phyloP scores from a whole-genome alignment of 2,329 filamentous ascomycete genomes.

The Clarireedia hainanense region DNA sequence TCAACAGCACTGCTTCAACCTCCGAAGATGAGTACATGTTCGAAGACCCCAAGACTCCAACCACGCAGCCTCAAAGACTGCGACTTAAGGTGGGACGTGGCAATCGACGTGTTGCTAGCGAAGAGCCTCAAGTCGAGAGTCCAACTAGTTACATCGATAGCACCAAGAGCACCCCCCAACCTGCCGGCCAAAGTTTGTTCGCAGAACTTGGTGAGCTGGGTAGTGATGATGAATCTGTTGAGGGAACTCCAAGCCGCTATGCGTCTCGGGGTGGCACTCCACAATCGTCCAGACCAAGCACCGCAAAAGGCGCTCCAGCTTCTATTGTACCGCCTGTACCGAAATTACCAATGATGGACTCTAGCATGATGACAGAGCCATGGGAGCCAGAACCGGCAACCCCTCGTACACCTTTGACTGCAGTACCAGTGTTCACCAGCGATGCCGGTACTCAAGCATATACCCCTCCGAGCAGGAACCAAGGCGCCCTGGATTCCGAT shows the following conservation, averaged over 20 bases:
- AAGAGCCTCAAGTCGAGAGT: constrained; percentile 50
- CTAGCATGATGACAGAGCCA: constrained; percentile 53
- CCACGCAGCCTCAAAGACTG: constrained; percentile 59
- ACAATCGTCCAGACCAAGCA: constrained; percentile 29
- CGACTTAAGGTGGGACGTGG: constrained; percentile 63
- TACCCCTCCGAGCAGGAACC: not conserved
- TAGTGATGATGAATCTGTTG: constrained; percentile 53
- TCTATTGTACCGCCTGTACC: constrained; percentile 44
- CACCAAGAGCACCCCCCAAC: constrained; percentile 42
- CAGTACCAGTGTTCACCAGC: constrained; percentile 15
- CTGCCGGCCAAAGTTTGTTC: constrained; percentile 69
- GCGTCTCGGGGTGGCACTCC: constrained; percentile 37
- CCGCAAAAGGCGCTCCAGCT: constrained; percentile 30
- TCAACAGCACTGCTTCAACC: constrained; percentile 82
- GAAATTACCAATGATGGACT: constrained; percentile 48
- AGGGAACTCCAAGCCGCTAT: constrained; percentile 47
- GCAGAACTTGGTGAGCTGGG: constrained; percentile 80
- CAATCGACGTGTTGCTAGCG: constrained; percentile 49
- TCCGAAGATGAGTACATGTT: constrained; percentile 70
- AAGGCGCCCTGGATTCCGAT: not conserved
- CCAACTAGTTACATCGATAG: constrained; percentile 48
- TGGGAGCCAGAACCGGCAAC: constrained; percentile 32
- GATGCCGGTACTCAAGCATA: not conserved
- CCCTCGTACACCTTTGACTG: constrained; percentile 13
- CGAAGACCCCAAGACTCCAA: constrained; percentile 54